Evolutionary conservation across 768 basidiomycete genomes (phyloP).

Genomic region (Panaeolus papilionaceus): DNA sequence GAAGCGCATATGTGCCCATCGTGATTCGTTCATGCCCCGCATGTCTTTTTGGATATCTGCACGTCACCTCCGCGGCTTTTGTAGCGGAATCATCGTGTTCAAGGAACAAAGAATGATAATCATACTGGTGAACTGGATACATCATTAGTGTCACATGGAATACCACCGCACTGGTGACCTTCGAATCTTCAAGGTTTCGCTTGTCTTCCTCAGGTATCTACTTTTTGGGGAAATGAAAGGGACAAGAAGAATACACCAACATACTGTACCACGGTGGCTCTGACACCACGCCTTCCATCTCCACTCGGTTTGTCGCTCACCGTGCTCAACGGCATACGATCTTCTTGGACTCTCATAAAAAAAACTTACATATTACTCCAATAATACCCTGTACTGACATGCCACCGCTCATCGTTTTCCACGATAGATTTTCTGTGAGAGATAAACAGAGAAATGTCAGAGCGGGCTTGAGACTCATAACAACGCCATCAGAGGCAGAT

Average conservation of each 20-base stretch:
- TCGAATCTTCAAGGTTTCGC: background rate
- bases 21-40: background rate
- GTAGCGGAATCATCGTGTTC: background rate
- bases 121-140: background rate
- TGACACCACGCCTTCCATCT: background rate
- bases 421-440: background rate
- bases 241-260: background rate
- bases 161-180: background rate
- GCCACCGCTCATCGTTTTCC: background rate
- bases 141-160: background rate
- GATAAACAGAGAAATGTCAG: no score
- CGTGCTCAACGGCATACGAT: slow-evolving; percentile 3
- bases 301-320: background rate
- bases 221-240: background rate
- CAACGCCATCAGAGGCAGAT: background rate
- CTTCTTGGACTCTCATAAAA: background rate
- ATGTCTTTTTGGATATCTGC: background rate
- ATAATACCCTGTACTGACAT: background rate
- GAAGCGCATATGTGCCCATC: no score
- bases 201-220: background rate
- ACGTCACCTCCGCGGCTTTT: slow-evolving; percentile 4
- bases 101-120: background rate
- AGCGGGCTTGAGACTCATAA: no score
- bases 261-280: background rate
- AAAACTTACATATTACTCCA: background rate